Percentiles rank a stretch among this genome's conserved stretches.
phyloP scores from a whole-genome alignment of 2,329 filamentous ascomycete species.

The Plectosphaerella sp. region DNA sequence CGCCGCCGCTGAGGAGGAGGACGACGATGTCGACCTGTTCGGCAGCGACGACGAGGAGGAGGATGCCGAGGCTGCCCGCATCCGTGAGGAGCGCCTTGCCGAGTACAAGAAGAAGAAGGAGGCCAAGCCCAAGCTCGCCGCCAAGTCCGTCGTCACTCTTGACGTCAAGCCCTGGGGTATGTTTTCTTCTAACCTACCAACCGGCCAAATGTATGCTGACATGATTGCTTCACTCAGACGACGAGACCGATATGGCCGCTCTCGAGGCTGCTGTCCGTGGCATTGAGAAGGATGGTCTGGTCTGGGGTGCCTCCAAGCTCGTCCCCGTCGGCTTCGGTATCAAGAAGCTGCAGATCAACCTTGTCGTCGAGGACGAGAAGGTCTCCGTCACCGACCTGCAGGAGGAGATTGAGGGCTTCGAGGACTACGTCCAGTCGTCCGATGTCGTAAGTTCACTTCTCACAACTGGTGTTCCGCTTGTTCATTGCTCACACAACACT shows the following conservation, averaged over 20 bases:
- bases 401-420: constrained; percentile 74
- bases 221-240: constrained; percentile 47
- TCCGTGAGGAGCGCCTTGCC: constrained; percentile 85
- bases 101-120: constrained; percentile 98
- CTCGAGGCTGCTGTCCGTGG: constrained; percentile 76
- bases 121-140: constrained; percentile 81
- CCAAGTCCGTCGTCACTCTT: constrained; percentile 93
- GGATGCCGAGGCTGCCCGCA: constrained; percentile 76
- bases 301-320: constrained; percentile 91
- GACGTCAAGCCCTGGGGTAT: constrained; percentile 99
- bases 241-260: constrained; percentile 86
- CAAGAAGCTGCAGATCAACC: constrained; percentile 98
- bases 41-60: constrained; percentile 92
- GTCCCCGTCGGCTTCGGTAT: constrained; percentile 94
- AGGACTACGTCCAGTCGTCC: constrained; percentile 94
- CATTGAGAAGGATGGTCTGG: constrained; percentile 89
- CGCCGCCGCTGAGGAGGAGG: constrained; percentile 58
- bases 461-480: neutral
- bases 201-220: constrained; percentile 70
- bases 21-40: constrained; percentile 90
- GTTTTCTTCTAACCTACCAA: constrained; percentile 62
- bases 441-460: constrained; percentile 60
- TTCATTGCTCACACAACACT: constrained; percentile 12
- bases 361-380: constrained; percentile 97
- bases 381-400: constrained; percentile 82